Conservation (phyloP, 2,329 filamentous ascomycete species). For the Ascochyta fabae region DNA sequence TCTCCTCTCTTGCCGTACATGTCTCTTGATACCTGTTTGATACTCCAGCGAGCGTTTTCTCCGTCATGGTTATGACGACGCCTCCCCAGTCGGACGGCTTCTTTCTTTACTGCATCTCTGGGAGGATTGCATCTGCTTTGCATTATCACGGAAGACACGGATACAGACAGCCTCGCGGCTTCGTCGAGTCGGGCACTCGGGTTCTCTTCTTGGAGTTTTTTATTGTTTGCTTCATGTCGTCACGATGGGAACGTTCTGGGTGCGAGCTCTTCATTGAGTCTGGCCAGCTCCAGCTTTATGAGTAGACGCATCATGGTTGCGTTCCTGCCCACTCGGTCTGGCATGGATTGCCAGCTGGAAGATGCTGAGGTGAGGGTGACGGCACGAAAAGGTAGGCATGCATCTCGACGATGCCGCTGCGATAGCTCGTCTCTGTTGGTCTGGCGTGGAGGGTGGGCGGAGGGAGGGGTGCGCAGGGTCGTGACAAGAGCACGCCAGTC, state of each 20-base stretch:
- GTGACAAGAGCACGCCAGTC: conserved; percentile 43
- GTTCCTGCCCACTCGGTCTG: conserved; percentile 41
- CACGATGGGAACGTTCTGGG: conserved; percentile 27
- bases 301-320: conserved; percentile 41
- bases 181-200: conserved; percentile 44
- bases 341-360: conserved; percentile 50
- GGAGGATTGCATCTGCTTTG: conserved; percentile 52
- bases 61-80: conserved; percentile 17
- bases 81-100: conserved; percentile 44
- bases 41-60: conserved; percentile 54
- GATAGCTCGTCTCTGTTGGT: conserved; percentile 38
- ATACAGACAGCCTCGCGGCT: conserved; percentile 53
- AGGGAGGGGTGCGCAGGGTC: conserved; percentile 21
- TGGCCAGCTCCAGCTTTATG: conserved; percentile 44
- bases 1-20: conserved; percentile 21
- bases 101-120: conserved; percentile 49
- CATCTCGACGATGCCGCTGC: conserved; percentile 48
- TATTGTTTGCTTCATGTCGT: conserved; percentile 47
- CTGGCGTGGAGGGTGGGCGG: conserved; percentile 3
- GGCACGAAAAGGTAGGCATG: conserved; percentile 49
- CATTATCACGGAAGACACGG: conserved; percentile 52
- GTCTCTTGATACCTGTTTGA: conserved; percentile 52
- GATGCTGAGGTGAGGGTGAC: conserved; percentile 37
- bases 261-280: conserved; percentile 47
- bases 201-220: conserved; percentile 41